phyloP scores from a whole-genome alignment of 768 basidiomycete genomes.

The Austroboletus eburneus region DNA sequence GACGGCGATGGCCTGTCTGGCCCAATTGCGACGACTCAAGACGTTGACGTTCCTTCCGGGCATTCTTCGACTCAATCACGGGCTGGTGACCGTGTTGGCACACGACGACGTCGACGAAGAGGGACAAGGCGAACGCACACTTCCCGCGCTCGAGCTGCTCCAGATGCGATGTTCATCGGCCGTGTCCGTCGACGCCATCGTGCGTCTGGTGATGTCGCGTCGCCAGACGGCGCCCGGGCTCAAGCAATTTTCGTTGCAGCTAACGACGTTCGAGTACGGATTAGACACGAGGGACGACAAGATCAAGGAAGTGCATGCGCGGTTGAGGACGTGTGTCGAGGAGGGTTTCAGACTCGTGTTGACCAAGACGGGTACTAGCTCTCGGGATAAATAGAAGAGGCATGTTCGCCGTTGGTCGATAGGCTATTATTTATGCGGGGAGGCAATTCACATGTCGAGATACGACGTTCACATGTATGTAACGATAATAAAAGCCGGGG shows the following conservation, averaged over 20 bases:
- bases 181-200: slow-evolving; percentile 21
- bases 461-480: too few relatives aligned
- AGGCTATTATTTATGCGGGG: too few relatives aligned
- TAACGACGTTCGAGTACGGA: slow-evolving; percentile 29
- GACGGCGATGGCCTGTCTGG: slow-evolving; percentile 19
- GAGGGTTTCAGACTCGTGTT: slow-evolving; percentile 19
- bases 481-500: too few relatives aligned
- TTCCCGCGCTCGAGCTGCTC: slow-evolving; percentile 23
- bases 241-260: slow-evolving; percentile 20
- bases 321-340: slow-evolving; percentile 18
- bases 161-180: slow-evolving; percentile 23
- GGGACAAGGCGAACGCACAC: slow-evolving; percentile 4
- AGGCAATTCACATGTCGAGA: too few relatives aligned
- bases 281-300: slow-evolving; percentile 26
- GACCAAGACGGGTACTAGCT: slow-evolving; percentile 21
- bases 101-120: background rate
- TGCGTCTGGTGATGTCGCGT: slow-evolving; percentile 25
- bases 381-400: slow-evolving; percentile 7
- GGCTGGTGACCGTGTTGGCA: slow-evolving; percentile 23
- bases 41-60: slow-evolving; percentile 23
- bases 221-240: slow-evolving; percentile 8
- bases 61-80: slow-evolving; percentile 30
- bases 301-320: slow-evolving; percentile 16
- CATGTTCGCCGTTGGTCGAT: too few relatives aligned
- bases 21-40: slow-evolving; percentile 16